phyloP scores from a whole-genome alignment of 371 early-diverging fungal genomes.

The Syncephalis plumigaleata region DNA sequence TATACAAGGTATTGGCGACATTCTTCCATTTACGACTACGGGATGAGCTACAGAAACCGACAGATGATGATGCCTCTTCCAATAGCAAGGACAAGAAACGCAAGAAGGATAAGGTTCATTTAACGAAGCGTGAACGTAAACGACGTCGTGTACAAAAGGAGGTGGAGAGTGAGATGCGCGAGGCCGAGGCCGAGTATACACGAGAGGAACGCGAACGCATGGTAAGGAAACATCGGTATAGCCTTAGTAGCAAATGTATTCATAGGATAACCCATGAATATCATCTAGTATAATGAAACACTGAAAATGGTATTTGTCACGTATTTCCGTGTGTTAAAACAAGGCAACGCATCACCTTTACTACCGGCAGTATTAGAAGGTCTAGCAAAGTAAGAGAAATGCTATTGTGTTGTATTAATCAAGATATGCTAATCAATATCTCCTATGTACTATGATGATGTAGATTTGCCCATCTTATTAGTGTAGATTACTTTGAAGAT shows the following conservation, averaged over 20 bases:
- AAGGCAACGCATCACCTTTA: conserved; percentile 50
- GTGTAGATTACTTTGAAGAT: conserved; percentile 87
- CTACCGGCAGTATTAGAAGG: conserved; percentile 81
- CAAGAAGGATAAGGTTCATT: conserved; percentile 26
- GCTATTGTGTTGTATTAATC: background rate
- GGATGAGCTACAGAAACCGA: conserved; percentile 43
- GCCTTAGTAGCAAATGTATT: too few species aligned
- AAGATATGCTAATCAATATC: background rate
- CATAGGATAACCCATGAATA: too few species aligned
- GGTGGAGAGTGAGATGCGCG: conserved; percentile 60
- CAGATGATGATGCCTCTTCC: conserved; percentile 17
- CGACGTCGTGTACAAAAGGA: conserved; percentile 49
- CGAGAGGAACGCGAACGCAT: too few species aligned
- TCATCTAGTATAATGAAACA: conserved; percentile 84
- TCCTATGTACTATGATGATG: background rate
- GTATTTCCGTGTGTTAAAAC: conserved; percentile 86
- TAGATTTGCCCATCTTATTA: conserved; percentile 83
- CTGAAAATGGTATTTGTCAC: conserved; percentile 79
- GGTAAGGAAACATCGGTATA: too few species aligned
- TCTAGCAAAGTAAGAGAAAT: conserved; percentile 52
- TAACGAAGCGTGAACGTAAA: conserved; percentile 58
- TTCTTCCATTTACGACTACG: conserved; percentile 62
- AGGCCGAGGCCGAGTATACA: conserved; percentile 65
- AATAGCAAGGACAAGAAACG: conserved; percentile 26
- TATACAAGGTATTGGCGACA: conserved; percentile 40